Conservation (phyloP, 495 filamentous ascomycete species). For the Rusavskia elegans region DNA sequence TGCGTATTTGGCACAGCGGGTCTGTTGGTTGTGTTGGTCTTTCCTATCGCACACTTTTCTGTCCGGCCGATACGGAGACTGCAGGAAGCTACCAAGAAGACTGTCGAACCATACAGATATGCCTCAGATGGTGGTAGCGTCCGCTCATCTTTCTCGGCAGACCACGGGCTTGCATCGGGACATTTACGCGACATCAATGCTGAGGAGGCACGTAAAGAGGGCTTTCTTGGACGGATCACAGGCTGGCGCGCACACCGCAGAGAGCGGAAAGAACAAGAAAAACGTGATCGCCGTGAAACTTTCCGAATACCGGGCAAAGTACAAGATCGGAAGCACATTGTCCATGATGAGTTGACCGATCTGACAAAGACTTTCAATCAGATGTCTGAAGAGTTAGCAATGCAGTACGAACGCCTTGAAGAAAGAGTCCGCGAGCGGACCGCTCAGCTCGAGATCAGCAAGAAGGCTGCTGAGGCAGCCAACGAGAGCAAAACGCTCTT, state of each 20-base stretch:
- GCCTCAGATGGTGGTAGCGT: conserved; percentile 17
- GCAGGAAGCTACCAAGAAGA: conserved; percentile 61
- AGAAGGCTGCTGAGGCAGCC: conserved; percentile 78
- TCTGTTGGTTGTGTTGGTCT: conserved; percentile 45
- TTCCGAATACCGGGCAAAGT: conserved; percentile 81
- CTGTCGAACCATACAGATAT: conserved; percentile 41
- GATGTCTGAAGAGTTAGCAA: conserved; percentile 79
- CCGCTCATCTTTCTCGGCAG: conserved; percentile 17
- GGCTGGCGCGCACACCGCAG: conserved; percentile 15
- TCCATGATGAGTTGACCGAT: conserved; percentile 81
- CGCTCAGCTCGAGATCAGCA: conserved; percentile 68
- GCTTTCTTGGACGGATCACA: conserved; percentile 19
- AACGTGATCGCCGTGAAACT: conserved; percentile 28
- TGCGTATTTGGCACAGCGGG: conserved; percentile 76
- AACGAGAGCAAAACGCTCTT: conserved; percentile 93
- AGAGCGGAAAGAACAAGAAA: conserved; percentile 7
- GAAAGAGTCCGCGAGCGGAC: conserved; percentile 74
- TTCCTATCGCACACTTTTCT: conserved; percentile 64
- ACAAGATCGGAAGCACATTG: conserved; percentile 50
- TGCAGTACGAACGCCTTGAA: conserved; percentile 71
- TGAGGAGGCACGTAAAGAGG: conserved; percentile 28
- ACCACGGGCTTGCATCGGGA: conserved; percentile 9
- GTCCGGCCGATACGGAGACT: conserved; percentile 67
- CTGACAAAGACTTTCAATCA: conserved; percentile 79
- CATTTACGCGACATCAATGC: conserved; percentile 2